Conservation (phyloP, 2,329 filamentous ascomycete genomes). For the Sporothrix luriei region DNA sequence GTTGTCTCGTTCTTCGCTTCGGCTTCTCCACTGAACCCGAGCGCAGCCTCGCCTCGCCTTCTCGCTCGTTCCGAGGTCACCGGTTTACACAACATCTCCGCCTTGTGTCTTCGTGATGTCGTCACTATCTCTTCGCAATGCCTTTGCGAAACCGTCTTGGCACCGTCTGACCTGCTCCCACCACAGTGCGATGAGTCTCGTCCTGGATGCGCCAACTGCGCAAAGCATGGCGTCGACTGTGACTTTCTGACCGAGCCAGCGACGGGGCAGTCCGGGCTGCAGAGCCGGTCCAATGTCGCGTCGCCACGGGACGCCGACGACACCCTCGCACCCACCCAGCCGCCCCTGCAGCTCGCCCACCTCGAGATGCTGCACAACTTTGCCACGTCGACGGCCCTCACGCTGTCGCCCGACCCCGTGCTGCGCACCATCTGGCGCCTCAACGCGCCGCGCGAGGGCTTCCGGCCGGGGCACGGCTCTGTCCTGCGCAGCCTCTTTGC, state of each 20-base stretch:
- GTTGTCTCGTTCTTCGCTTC: not conserved
- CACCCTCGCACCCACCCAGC: not conserved
- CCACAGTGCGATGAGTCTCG: constrained; percentile 3
- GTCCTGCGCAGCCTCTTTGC: constrained; percentile 55
- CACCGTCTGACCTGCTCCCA: not conserved
- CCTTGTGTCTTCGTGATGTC: too few species aligned
- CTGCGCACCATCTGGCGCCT: constrained; percentile 52
- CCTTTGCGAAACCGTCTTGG: too few species aligned
- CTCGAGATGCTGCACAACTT: constrained; percentile 59
- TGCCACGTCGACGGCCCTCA: constrained; percentile 52
- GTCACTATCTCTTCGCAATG: too few species aligned
- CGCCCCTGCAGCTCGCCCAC: constrained; percentile 40
- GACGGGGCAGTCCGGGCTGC: too few species aligned
- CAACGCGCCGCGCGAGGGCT: constrained; percentile 52
- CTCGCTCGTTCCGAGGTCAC: not conserved
- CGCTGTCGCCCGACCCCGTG: constrained; percentile 48
- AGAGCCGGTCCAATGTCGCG: not conserved
- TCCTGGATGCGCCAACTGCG: constrained; percentile 12
- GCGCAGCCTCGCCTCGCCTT: not conserved
- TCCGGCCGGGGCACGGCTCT: constrained; percentile 47
- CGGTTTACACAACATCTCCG: not conserved
- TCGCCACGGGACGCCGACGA: not conserved
- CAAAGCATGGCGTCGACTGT: constrained; percentile 10
- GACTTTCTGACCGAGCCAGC: not conserved
- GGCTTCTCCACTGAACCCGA: not conserved